Evolutionary conservation across 1,139 yeast species (phyloP), one percentile per base, ranked within the genome.

Genomic region (Yamadazyma atmosphaerica): DNA sequence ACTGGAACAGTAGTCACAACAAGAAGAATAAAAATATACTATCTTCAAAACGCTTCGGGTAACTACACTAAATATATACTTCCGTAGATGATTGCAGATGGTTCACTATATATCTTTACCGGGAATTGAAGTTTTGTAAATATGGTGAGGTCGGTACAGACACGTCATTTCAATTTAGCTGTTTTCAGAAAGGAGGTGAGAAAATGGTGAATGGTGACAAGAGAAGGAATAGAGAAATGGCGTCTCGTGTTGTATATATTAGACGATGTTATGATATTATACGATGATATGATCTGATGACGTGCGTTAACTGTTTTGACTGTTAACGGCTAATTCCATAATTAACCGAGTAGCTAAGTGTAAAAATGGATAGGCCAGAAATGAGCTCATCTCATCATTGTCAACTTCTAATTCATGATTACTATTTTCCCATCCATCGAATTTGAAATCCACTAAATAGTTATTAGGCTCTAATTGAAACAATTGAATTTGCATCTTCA

Each of bases 401-500:
- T 73, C 77, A 46, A 67, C 67, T 49, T 56, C 55, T 31, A 49
- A 65, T 27, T 34, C 42, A 27, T 44, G 49, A 22, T 45, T 44
- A 32, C 63, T 51, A 31, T 57, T 64, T 54, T 89, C 96, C 96
- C 97, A 92, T 4, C 98, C 98, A 56, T 92, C 98, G 60, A 92
- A 92, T 63, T 92, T 92, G 69, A 94, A 94, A 60, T 94, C 99
- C 21, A 94, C 98, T 44, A 92, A 72, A 57, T 92, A 92, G 58
- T 92, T 92, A 60, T 92, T 90, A 35, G 96, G 96, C 58, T 94
- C 98, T 47, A 92, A 75, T 60, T 92, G 98, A 65, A 90, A 92
- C 44, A 92, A 74, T 61, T 94, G 99, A 45, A 92, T 92, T 54
- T 90, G 94, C 97, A 92, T 90, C 66, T 87, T 90, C 94, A 94